A percentile compares a stretch with the other conserved stretches of the same genome.
These are phyloP conservation scores for Aristolochia californica DNA, from an alignment of 164 flowering plant species.

Conservation along the genomic window DNA sequence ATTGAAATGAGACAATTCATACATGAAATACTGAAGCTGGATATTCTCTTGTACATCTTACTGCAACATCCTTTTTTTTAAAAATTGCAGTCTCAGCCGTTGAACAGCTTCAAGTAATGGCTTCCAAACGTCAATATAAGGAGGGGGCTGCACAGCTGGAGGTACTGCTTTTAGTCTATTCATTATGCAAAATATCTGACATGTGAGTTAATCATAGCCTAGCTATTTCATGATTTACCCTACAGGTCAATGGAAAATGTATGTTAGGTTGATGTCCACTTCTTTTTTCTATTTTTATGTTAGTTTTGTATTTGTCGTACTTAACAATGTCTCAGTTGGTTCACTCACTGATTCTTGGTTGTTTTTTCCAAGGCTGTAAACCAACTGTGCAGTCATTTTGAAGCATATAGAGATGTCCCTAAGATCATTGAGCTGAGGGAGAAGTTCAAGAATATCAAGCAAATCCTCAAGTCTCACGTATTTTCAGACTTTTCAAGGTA, in stretches of 20 bases:
- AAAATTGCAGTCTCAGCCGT: conserved; percentile 79
- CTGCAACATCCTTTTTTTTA: conserved; percentile 7
- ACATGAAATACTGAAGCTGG: conserved; percentile 4
- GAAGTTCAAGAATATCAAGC: conserved; percentile 91
- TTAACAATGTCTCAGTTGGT: no score
- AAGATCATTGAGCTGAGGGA: conserved; percentile 92
- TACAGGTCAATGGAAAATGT: no score
- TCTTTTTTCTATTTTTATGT: not conserved
- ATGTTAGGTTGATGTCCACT: no score
- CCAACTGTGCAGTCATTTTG: conserved; percentile 94
- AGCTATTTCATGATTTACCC: no score
- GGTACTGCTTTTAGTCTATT: conserved; percentile 28
- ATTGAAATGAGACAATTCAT: not conserved
- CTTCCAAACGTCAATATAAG: conserved; percentile 90
- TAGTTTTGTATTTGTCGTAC: not conserved
- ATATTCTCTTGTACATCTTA: conserved; percentile 1
- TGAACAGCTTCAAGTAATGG: conserved; percentile 97
- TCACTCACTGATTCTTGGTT: not conserved
- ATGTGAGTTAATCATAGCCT: no score
- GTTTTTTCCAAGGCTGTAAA: conserved; percentile 75
- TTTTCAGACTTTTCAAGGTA: conserved; percentile 98
- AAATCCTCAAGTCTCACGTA: conserved; percentile 90
- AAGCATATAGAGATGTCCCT: conserved; percentile 89
- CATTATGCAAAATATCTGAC: no score
- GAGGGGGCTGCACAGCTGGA: conserved; percentile 99